Base-by-base conservation (phyloP, 169 alveolate species). In the Plasmodium berghei region DNA sequence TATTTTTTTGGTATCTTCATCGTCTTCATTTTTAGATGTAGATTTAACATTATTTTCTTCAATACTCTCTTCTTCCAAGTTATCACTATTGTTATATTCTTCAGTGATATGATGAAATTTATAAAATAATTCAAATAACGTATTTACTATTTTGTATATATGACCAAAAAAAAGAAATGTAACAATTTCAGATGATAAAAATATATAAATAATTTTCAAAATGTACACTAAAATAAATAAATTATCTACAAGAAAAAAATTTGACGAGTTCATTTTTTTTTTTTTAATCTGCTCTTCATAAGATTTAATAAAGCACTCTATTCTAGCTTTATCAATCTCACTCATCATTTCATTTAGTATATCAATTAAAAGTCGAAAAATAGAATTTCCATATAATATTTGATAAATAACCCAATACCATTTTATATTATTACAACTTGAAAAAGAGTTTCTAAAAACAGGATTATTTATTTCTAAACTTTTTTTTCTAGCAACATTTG, bases 221-320 rank as follows among this genome's bases (percentile, higher is more conserved):
- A 86, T 48, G 34, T 71, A 86, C 10, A 86, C 66, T 54, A 86
- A 62, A 64, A 86, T 86, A 63, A 86, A 86, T 28, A 86, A 46
- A 86, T 86, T 86, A 52, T 86, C 91, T 28, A 86, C 91, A 10
- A 86, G 24, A 34, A 86, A 86, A 40, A 86, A 70, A 52, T 86
- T 86, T 5, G 5, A 4, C 6, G 87, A 70, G 26, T 86, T 86
- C 87, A 86, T 72, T 66, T 86, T 86, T 28, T 86, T 69, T 71
- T 86, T 86, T 52, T 48, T 71, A 6, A 70, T 58, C 22, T 86
- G 91, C 62, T 86, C 87, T 86, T 69, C 91, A 86, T 86, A 86
- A n/a, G 87, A 71, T 8, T 40, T 28, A 34, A 86, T 49, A 72
- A 86, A 70, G n/a, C 55, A 40, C n/a, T 86, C 46, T 14, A 86